Base-by-base conservation (phyloP, 2,329 filamentous ascomycete genomes). In the Ophiognomonia clavigignenti-juglandacearum region DNA sequence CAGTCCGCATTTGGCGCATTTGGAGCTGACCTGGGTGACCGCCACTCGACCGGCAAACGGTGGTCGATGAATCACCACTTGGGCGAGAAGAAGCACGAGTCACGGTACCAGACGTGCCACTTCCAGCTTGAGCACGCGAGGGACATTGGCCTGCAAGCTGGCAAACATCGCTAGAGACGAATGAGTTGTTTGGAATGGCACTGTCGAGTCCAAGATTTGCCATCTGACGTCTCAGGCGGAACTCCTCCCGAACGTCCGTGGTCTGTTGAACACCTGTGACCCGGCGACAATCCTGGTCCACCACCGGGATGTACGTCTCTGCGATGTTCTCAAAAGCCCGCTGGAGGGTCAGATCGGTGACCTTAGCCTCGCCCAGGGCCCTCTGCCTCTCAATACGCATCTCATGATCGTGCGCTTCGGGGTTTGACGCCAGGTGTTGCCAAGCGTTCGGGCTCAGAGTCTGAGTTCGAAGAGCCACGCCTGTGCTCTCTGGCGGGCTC, bases 251-350 rank as follows among this genome's bases (percentile, higher is more conserved):
- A 7, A 39, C 19, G 4, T 35, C 27, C 7, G 29, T 26, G 6
- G 26, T 26, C 19, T 23, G 27, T 3, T 10, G 6, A 13, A 23
- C 16, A 6, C 26, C 31, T 22, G 11, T 10, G 7, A 51, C 16
- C 6, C 48, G 48, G 6, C 27, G 11, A 3, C 48, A 44, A 19
- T 47, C 31, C 2, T 22, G 14, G 20, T 43, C 37, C 8, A 23
- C 24, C 4, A 47, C 14, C 5, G 44, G 29, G 3, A 44, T 39
- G 16, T 40, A 51, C 1, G 16, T 43, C 36, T 51, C 48, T 3
- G 40, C 31, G n/a, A 50, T 41, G 9, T 11, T 23, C 10, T 35
- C 27, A 9, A 34, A 32, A 2, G 36, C 27, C 27, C 24, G 20
- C 18, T 18, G 9, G 13, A 34, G 6, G 13, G 16, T 43, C 5